Conservation (phyloP, 257 asterid species). For the Jaltomata sinuosa region DNA sequence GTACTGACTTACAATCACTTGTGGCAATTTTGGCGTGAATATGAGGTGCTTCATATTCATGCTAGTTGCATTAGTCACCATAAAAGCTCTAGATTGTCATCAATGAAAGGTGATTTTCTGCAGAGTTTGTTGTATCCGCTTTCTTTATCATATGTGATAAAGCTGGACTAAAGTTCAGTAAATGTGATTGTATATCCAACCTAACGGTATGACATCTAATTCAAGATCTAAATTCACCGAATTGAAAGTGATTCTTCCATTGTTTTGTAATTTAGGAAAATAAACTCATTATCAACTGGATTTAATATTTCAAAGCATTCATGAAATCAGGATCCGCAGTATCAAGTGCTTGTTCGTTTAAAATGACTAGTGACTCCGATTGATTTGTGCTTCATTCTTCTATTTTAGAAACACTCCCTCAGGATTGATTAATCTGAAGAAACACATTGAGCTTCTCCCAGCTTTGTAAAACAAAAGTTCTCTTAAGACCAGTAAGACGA, state of each 20-base stretch:
- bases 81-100: neutral
- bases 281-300: neutral
- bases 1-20: constrained; percentile 1
- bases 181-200: neutral
- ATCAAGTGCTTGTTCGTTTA: neutral
- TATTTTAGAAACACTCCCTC: neutral
- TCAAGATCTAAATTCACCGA: neutral
- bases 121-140: neutral
- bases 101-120: neutral
- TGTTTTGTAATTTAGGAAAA: neutral
- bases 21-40: neutral
- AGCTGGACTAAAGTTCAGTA: neutral
- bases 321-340: neutral
- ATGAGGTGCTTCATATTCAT: neutral
- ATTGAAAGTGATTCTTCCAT: neutral
- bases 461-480: neutral
- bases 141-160: neutral
- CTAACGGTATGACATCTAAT: neutral
- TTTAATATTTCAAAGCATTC: neutral
- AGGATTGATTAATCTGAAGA: neutral
- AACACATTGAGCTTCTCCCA: neutral
- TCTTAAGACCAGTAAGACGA: neutral
- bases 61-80: neutral
- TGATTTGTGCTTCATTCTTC: neutral
- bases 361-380: neutral